Evolutionary conservation across 345 rosid genomes (phyloP), one percentile per base, ranked within the genome.

Genomic region (Bruguiera gymnorhiza): DNA sequence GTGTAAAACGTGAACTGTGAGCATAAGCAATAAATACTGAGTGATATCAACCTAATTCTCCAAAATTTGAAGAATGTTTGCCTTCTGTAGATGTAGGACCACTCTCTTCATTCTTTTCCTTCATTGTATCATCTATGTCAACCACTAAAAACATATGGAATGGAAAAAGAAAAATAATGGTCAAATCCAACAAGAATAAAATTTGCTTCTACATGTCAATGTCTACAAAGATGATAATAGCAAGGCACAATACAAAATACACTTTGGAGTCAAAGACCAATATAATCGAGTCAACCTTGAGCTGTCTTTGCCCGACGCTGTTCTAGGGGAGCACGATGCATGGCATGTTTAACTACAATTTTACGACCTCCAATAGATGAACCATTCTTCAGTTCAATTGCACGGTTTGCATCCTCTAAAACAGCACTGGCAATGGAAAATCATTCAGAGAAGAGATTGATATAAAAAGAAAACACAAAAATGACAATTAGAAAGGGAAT

Each of bases 341-440:
- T 77, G 24, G 97, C 98, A 70, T 88, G 96, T 74, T 94, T 94
- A 72, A 87, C 97, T 50, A 79, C 80, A 76, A 94, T 84, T 73
- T 81, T 88, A 61, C 91, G 97, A 54, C 96, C 93, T 34, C 90
- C 97, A 71, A 92, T 78, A 68, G 78, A 82, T 63, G 83, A 78
- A 71, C 84, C 89, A 66, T 85, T 86, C 75, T 88, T 94, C 54
- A 82, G 74, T 81, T 94, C 96, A 60, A 89, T 85, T 37, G 98
- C 87, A 69, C 90, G 85, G 60, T 82, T 84, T 57, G 91, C 98
- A 72, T 94, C 97, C 58, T 94, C 97, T 2, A 79, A 75, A 76
- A 92, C 86, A 77, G 97, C 98, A 84, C 97, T 94, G 65, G 19
- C 78, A 32, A 74, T 43, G 54, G 62, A 27, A 11, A 26, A 37